Base-by-base conservation (phyloP, 2,329 filamentous ascomycete species). In the Colletotrichum lupini region DNA sequence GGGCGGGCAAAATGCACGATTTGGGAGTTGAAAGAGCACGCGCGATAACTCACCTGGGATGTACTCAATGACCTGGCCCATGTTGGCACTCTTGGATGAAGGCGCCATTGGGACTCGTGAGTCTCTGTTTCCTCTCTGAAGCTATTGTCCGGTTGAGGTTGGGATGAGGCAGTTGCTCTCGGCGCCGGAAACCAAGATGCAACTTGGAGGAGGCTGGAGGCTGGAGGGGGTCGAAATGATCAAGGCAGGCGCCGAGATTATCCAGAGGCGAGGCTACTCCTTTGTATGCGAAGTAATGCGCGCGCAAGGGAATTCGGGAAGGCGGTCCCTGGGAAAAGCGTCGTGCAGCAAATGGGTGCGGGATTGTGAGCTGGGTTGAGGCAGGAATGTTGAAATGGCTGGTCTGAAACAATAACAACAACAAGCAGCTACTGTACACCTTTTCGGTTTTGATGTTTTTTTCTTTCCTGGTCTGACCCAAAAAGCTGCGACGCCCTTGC, bases 21-120 rank as follows among this genome's bases (percentile, higher is more conserved):
- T 28, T 32, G 69, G 53, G 30, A 26, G 60, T n/a, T 8, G 42
- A 9, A 37, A 66, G 56, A 35, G 71, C 67, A 67, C 52, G 35
- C 46, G 55, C 60, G 35, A 73, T 72, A 67, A 86, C 90, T 79
- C 88, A 97, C 95, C 94, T 87, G 95, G 94, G 79, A 98, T 97
- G 84, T 98, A 98, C 87, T 98, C 95, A 81, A 98, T 95, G 78
- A 98, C 92, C 86, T 97, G 94, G 75, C 94, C 95, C 85, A 94
- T 90, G 83, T 91, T 93, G 82, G 89, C 80, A 80, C 81, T 83
- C 82, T 81, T 80, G 77, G 82, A 84, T 76, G 87, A 86, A 83
- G 87, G 87, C 76, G 86, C 85, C 88, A 89, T 90, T 78, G 78
- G 79, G 79, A 59, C 58, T 73, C 53, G 67, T 26, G 60, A 57